Conservation (phyloP, 331 rosid genomes). For the Quercus tomentella region DNA sequence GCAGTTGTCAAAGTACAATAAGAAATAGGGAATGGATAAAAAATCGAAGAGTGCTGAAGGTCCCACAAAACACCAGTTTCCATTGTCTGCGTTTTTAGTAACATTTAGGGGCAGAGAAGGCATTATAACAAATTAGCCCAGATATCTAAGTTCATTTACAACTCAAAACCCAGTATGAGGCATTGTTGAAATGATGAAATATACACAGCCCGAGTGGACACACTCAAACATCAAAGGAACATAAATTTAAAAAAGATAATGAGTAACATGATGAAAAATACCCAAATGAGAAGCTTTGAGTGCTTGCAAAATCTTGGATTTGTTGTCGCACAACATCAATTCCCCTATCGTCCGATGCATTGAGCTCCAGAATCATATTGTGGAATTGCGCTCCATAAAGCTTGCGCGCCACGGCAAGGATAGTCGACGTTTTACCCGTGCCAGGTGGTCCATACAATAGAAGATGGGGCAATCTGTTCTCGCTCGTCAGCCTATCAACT, state of each 20-base stretch:
- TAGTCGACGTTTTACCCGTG: constrained; percentile 91
- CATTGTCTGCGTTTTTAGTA: too few relatives aligned
- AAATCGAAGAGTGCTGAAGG: too few relatives aligned
- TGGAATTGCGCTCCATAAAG: constrained; percentile 67
- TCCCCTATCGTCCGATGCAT: constrained; percentile 96
- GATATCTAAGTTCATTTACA: not conserved
- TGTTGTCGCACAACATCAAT: constrained; percentile 89
- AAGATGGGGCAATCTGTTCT: constrained; percentile 93
- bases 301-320: constrained; percentile 95
- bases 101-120: too few relatives aligned
- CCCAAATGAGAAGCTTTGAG: constrained; percentile 94
- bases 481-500: constrained; percentile 89
- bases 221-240: not conserved
- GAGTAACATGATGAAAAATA: constrained; percentile 26
- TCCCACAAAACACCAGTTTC: too few relatives aligned
- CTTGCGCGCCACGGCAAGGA: constrained; percentile 84
- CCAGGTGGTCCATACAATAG: constrained; percentile 97
- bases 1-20: too few relatives aligned
- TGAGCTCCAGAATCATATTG: constrained; percentile 87
- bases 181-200: not conserved
- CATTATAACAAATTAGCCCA: not conserved
- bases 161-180: not conserved
- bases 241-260: not conserved
- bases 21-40: too few relatives aligned
- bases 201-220: not conserved